A percentile compares a stretch with the other conserved stretches of the same genome.
Conservation (phyloP, 164 flowering plant genomes). For the Amborella trichopoda region DNA sequence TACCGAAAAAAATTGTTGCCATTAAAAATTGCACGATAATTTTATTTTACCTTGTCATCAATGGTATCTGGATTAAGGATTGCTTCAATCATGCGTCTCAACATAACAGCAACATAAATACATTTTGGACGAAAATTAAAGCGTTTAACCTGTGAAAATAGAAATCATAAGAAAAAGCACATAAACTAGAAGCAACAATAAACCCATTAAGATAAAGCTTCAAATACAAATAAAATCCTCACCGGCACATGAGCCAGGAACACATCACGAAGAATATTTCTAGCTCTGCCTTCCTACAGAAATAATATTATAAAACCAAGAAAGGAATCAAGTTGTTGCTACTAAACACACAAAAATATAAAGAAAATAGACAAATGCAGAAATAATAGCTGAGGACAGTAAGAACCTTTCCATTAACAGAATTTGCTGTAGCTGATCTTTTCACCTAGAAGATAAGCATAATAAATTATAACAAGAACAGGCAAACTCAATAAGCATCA, state of each 20-base stretch:
- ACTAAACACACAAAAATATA: too few species aligned
- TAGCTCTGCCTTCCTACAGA: slow-evolving; percentile 45
- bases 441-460: slow-evolving; percentile 19
- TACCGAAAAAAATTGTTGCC: too few species aligned
- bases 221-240: slow-evolving; percentile 12
- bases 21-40: neutral
- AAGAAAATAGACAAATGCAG: too few species aligned
- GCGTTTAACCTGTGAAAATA: slow-evolving; percentile 31
- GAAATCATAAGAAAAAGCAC: neutral
- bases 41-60: slow-evolving; percentile 80
- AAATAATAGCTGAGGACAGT: too few species aligned
- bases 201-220: neutral
- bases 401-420: slow-evolving; percentile 10
- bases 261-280: slow-evolving; percentile 44
- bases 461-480: slow-evolving; percentile 57
- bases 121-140: slow-evolving; percentile 73
- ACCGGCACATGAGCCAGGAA: slow-evolving; percentile 89
- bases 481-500: too few species aligned
- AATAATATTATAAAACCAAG: neutral
- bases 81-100: slow-evolving; percentile 95
- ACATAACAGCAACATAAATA: slow-evolving; percentile 85
- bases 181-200: neutral
- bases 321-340: too few species aligned
- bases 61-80: slow-evolving; percentile 67
- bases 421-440: slow-evolving; percentile 6